Evolutionary conservation across 441 rosid species (phyloP).

Genomic region (Gossypium schwendimanii): DNA sequence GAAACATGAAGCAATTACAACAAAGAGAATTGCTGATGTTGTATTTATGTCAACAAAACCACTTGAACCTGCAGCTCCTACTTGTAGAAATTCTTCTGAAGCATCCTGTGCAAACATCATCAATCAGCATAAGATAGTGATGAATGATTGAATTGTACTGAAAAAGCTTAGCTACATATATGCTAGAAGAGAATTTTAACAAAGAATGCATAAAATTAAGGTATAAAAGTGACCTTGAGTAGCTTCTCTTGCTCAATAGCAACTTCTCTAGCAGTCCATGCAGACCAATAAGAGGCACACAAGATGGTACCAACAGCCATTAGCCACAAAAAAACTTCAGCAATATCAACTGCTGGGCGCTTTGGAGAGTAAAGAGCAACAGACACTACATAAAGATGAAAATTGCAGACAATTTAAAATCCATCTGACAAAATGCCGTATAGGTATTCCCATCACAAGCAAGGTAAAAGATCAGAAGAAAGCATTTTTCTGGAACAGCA

Average conservation of each 20-base stretch:
- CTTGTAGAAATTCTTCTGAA: constrained; percentile 29
- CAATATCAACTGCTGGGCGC: constrained; percentile 44
- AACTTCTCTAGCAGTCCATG: constrained; percentile 50
- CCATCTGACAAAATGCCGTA: neutral
- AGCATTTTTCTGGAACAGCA: constrained; percentile 15
- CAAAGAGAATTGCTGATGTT: constrained; percentile 38
- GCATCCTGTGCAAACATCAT: constrained; percentile 30
- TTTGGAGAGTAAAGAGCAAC: constrained; percentile 45
- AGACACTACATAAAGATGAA: constrained; percentile 29
- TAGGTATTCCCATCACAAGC: neutral
- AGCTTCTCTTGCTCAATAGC: constrained; percentile 48
- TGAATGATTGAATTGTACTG: constrained; percentile 2
- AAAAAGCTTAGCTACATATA: neutral
- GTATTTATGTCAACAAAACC: constrained; percentile 40
- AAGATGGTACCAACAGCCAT: constrained; percentile 53
- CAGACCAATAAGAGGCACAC: constrained; percentile 52
- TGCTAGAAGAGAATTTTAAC: neutral
- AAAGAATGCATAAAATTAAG: constrained; percentile 10
- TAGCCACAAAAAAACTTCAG: constrained; percentile 55
- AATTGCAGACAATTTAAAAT: neutral
- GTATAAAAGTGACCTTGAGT: constrained; percentile 30
- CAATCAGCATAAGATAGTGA: neutral
- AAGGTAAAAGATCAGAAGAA: neutral
- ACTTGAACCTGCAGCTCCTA: constrained; percentile 24
- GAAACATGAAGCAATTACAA: constrained; percentile 49